Conservation (phyloP, 2,329 filamentous ascomycete species). For the Fusarium nelsonii region DNA sequence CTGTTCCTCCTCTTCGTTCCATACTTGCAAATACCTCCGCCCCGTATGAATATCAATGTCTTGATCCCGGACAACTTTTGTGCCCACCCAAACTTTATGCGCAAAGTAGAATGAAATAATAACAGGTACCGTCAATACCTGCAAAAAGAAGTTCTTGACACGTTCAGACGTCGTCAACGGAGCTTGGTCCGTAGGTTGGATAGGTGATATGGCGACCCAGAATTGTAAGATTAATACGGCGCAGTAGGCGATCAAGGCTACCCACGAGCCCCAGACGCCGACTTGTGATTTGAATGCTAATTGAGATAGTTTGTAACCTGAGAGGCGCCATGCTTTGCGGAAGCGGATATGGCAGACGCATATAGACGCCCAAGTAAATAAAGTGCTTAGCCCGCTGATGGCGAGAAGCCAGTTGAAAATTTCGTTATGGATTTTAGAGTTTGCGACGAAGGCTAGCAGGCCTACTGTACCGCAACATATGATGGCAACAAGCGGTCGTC, state of each 20-base stretch:
- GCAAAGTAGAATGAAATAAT: slow-evolving; percentile 74
- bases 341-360: slow-evolving; percentile 91
- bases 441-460: slow-evolving; percentile 80
- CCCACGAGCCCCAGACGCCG: slow-evolving; percentile 83
- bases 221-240: slow-evolving; percentile 86
- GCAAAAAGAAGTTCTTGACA: slow-evolving; percentile 75
- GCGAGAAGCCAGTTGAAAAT: slow-evolving; percentile 86
- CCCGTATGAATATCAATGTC: slow-evolving; percentile 92
- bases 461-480: slow-evolving; percentile 73
- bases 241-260: slow-evolving; percentile 81
- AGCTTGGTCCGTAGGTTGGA: slow-evolving; percentile 50
- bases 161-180: slow-evolving; percentile 54
- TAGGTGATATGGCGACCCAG: slow-evolving; percentile 85
- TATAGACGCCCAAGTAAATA: slow-evolving; percentile 86
- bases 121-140: slow-evolving; percentile 76
- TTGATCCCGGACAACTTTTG: slow-evolving; percentile 71
- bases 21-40: slow-evolving; percentile 83
- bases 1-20: slow-evolving; percentile 76
- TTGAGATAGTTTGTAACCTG: slow-evolving; percentile 77
- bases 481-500: slow-evolving; percentile 82
- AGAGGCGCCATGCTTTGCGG: slow-evolving; percentile 77
- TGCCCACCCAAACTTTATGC: slow-evolving; percentile 81
- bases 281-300: slow-evolving; percentile 84
- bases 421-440: slow-evolving; percentile 67
- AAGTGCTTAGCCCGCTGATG: slow-evolving; percentile 76